Base-by-base conservation (phyloP, 176 grass and related monocot genomes). In the Chloris gayana region DNA sequence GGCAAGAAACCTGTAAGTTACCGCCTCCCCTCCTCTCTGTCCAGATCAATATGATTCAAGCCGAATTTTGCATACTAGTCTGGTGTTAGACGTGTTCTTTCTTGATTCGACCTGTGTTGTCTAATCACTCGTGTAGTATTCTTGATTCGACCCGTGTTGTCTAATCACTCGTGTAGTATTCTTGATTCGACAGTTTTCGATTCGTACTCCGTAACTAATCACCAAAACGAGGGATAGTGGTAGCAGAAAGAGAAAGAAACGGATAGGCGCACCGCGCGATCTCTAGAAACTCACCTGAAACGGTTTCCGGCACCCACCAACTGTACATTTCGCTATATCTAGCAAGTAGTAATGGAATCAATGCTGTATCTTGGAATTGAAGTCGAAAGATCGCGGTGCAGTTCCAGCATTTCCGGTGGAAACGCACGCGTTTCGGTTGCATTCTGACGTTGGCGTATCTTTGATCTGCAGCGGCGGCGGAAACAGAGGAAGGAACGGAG, bases 1-100 rank as follows among this genome's bases (percentile, higher is more conserved):
- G n/a, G n/a, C n/a, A 37, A 29, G 2, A 85, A 76, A 5, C 56
- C 34, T 74, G 82, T 89, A 70, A 89, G 77, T 19, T 5, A 57
- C 9, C 49, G 33, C 15, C 7, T 30, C 22, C 10, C 21, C 24
- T 49, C 24, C 30, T 53, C 49, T 13, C 3, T 64, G 1, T 33
- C 13, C 26, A 7, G 13, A 17, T 64, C 27, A 17, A 32, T 64
- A 29, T 24, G n/a, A 30, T 74, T 71, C 47, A 47, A 46, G 22
- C 67, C 60, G 7, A 58, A 58, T 80, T 76, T 62, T 58, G 0
- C 56, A 2, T 4, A 7, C 6, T 37, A 13, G 45, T 82, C 30
- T 71, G 38, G 21, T 64, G 14, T 12, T 56, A 0, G 30, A 26
- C 3, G 22, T 18, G 30, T 21, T 30, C 9, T 80, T 85, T 14